phyloP scores from a whole-genome alignment of 2,329 filamentous ascomycete genomes.

The Saccharata proteae region DNA sequence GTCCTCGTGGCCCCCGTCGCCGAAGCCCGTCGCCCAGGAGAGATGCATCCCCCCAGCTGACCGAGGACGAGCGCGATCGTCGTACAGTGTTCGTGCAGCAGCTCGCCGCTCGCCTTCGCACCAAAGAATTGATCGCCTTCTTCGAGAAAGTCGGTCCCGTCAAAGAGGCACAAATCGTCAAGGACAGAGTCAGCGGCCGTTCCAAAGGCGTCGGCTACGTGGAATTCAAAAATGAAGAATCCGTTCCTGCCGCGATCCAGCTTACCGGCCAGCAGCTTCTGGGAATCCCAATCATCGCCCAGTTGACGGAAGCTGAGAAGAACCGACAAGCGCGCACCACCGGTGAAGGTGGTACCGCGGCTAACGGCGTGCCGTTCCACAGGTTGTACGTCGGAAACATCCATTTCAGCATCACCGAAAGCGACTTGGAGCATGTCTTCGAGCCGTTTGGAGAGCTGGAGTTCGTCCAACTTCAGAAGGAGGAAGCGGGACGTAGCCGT shows the following conservation, averaged over 20 bases:
- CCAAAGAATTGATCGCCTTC: conserved; percentile 84
- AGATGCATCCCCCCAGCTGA: conserved; percentile 49
- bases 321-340: conserved; percentile 89
- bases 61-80: conserved; percentile 90
- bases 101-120: conserved; percentile 83
- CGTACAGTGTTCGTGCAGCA: conserved; percentile 98
- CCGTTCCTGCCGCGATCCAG: conserved; percentile 83
- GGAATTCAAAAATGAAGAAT: conserved; percentile 95
- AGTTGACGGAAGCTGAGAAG: conserved; percentile 98
- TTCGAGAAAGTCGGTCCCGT: conserved; percentile 93
- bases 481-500: conserved; percentile 78
- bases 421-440: conserved; percentile 90
- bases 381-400: conserved; percentile 98
- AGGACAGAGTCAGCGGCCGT: conserved; percentile 89
- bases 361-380: conserved; percentile 81
- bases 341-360: conserved; percentile 54
- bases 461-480: conserved; percentile 94
- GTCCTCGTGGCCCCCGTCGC: conserved; percentile 36
- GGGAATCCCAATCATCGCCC: conserved; percentile 97
- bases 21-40: conserved; percentile 28
- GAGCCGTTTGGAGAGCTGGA: conserved; percentile 96
- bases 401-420: conserved; percentile 97
- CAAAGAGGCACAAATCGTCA: conserved; percentile 96
- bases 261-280: conserved; percentile 97
- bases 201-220: conserved; percentile 99